Evolutionary conservation across 495 filamentous ascomycete genomes (phyloP).

Genomic region (Annulohypoxylon moriforme): DNA sequence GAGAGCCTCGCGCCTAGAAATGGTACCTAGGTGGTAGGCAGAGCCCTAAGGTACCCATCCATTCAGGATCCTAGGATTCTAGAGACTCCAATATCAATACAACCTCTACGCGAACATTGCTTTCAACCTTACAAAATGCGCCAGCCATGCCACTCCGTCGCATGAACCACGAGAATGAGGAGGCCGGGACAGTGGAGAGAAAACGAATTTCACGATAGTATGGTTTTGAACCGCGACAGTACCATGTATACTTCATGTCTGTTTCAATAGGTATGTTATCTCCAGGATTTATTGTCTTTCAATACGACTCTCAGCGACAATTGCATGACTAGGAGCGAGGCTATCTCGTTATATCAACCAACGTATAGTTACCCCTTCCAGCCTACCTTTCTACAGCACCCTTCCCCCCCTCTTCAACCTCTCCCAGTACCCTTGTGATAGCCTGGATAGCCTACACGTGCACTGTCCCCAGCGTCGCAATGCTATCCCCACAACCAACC

Average conservation of each 20-base stretch:
- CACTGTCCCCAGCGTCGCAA: slow-evolving; percentile 19
- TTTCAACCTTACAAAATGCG: slow-evolving; percentile 23
- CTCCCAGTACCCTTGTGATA: slow-evolving; percentile 7
- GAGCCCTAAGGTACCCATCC: not conserved
- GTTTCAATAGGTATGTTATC: slow-evolving; percentile 26
- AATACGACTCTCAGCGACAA: slow-evolving; percentile 23
- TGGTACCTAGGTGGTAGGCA: too few relatives aligned
- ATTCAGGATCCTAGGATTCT: not conserved
- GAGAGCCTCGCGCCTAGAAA: not conserved
- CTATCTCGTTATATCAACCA: slow-evolving; percentile 23
- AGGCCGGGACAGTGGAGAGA: slow-evolving; percentile 27
- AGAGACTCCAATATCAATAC: slow-evolving; percentile 2
- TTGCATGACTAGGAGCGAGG: slow-evolving; percentile 9
- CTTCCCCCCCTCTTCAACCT: not conserved
- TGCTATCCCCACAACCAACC: slow-evolving; percentile 22
- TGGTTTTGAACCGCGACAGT: slow-evolving; percentile 18
- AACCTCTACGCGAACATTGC: slow-evolving; percentile 2
- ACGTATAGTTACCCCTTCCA: slow-evolving; percentile 26
- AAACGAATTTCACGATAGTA: slow-evolving; percentile 18
- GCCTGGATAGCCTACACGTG: slow-evolving; percentile 21
- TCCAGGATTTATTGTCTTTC: slow-evolving; percentile 21
- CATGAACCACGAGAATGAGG: slow-evolving; percentile 28
- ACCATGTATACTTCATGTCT: slow-evolving; percentile 14
- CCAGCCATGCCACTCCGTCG: slow-evolving; percentile 20
- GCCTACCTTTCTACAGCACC: not conserved